A percentile compares a stretch with the other conserved stretches of the same genome.
These are phyloP conservation scores for Coniochaeta sp. DNA, from an alignment of 2,329 filamentous ascomycete species.

Conservation along the genomic window DNA sequence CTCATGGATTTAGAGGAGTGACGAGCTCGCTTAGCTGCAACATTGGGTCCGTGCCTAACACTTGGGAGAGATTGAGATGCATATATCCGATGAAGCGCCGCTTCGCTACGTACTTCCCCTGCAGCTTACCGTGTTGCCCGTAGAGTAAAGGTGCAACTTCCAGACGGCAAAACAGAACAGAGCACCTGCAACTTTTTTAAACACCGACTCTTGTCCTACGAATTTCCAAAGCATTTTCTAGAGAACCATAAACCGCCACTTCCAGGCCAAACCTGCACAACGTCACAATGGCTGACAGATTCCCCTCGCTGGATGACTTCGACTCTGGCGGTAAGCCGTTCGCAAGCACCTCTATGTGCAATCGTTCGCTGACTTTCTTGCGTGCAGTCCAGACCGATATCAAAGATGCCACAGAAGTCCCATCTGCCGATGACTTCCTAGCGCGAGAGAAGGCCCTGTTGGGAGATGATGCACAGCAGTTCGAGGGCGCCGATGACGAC, in stretches of 20 bases:
- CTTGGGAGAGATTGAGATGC: neutral
- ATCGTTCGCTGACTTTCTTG: constrained; percentile 4
- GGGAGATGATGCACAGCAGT: constrained; percentile 89
- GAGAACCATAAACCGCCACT: neutral
- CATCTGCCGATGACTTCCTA: constrained; percentile 75
- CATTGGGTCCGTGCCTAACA: neutral
- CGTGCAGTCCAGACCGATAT: constrained; percentile 59
- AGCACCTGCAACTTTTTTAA: neutral
- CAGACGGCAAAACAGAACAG: neutral
- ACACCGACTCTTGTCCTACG: neutral
- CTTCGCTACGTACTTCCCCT: neutral
- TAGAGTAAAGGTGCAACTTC: neutral
- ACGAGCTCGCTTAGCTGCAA: neutral
- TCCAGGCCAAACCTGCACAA: neutral
- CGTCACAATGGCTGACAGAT: constrained; percentile 64
- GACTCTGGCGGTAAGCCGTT: constrained; percentile 50
- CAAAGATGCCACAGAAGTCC: constrained; percentile 47
- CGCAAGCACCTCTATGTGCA: neutral
- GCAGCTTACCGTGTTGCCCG: neutral
- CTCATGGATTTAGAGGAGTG: neutral
- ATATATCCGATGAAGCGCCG: neutral
- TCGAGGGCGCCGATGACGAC: constrained; percentile 65
- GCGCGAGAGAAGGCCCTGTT: constrained; percentile 84
- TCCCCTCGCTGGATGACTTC: constrained; percentile 74
- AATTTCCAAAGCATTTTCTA: neutral